Evolutionary conservation across 1,284 basidiomycete species (phyloP).

Genomic region (Coniferiporia sulphurascens): DNA sequence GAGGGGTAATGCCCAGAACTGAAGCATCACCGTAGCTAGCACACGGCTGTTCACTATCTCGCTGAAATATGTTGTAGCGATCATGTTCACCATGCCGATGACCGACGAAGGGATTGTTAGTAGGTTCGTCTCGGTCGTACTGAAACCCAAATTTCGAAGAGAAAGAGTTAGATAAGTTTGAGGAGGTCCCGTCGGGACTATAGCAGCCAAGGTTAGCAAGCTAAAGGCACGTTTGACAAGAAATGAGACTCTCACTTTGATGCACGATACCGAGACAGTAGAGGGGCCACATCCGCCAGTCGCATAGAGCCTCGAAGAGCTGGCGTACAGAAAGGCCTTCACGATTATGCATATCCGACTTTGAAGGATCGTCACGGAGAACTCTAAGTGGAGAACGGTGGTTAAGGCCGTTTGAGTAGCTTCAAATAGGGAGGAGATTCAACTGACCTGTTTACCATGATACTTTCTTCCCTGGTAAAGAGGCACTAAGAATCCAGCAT

Average conservation of each 20-base stretch:
- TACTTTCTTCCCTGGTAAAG: constrained; percentile 42
- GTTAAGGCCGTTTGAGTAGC: not conserved
- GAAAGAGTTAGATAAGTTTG: constrained; percentile 49
- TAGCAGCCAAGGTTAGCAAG: not conserved
- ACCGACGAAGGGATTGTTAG: constrained; percentile 46
- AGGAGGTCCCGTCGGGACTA: constrained; percentile 43
- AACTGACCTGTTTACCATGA: constrained; percentile 50
- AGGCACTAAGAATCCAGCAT: not conserved
- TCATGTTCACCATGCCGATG: constrained; percentile 37
- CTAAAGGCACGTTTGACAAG: not conserved
- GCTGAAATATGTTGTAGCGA: constrained; percentile 47
- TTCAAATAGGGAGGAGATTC: not conserved
- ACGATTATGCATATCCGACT: constrained; percentile 63
- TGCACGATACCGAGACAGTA: constrained; percentile 44
- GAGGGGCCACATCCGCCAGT: constrained; percentile 54
- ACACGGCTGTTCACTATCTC: constrained; percentile 53
- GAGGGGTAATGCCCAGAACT: constrained; percentile 58
- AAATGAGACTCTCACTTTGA: constrained; percentile 32
- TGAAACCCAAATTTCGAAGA: constrained; percentile 48
- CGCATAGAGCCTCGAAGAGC: constrained; percentile 42
- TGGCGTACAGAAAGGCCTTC: constrained; percentile 44
- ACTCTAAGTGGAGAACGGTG: constrained; percentile 29
- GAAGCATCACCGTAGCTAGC: constrained; percentile 47
- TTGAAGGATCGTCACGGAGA: constrained; percentile 53
- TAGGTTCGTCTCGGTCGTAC: constrained; percentile 46